Conservation (phyloP, 2,329 filamentous ascomycete genomes). For the Akanthomyces dipterigenus region DNA sequence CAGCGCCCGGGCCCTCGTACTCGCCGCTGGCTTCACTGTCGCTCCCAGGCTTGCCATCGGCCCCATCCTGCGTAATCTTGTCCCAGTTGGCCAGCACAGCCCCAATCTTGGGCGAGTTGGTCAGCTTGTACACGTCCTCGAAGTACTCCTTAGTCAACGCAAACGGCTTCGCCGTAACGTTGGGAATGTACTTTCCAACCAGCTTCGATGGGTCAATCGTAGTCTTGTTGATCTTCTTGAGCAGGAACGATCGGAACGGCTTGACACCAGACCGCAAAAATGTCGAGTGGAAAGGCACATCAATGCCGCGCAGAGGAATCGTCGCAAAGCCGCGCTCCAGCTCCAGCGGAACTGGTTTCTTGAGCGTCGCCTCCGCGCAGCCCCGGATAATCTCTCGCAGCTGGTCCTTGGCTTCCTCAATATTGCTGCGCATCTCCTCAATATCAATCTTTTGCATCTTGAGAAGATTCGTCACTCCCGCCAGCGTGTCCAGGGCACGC, state of each 20-base stretch:
- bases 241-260: conserved; percentile 94
- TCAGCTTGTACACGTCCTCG: conserved; percentile 94
- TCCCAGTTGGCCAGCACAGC: conserved; percentile 83
- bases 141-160: conserved; percentile 98
- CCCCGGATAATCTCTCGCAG: conserved; percentile 86
- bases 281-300: conserved; percentile 98
- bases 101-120: conserved; percentile 73
- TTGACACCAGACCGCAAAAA: conserved; percentile 98
- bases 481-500: conserved; percentile 63
- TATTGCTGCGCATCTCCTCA: conserved; percentile 78
- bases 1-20: conserved; percentile 35
- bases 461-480: conserved; percentile 85
- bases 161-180: conserved; percentile 94
- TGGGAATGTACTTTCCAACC: conserved; percentile 97
- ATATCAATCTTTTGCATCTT: conserved; percentile 98
- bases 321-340: conserved; percentile 94
- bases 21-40: conserved; percentile 34
- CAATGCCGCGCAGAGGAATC: conserved; percentile 93
- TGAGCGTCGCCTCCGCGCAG: conserved; percentile 77
- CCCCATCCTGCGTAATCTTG: conserved; percentile 51
- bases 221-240: conserved; percentile 99
- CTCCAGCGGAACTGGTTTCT: conserved; percentile 81
- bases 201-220: conserved; percentile 96
- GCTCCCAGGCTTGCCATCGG: conserved; percentile 26
- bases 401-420: conserved; percentile 87